Conservation (phyloP, 805 yeast genomes). For the Helenozyma rhizophorensis region DNA sequence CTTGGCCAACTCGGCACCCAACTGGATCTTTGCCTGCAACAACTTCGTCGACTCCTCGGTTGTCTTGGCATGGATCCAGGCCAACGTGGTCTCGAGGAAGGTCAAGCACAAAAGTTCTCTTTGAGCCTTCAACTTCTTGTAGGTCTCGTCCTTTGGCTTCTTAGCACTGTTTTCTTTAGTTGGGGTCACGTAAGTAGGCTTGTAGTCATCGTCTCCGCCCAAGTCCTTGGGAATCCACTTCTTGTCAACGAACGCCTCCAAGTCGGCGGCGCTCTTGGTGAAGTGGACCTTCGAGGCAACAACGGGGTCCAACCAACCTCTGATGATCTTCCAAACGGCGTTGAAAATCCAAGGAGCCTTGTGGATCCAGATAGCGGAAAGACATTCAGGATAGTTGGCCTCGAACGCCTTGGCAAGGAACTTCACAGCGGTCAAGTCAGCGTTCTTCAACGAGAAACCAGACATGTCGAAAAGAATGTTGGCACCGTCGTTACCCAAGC, state of each 20-base stretch:
- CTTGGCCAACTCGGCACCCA: constrained; percentile 50
- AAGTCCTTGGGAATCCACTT: constrained; percentile 61
- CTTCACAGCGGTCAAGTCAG: constrained; percentile 89
- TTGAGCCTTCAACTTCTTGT: constrained; percentile 42
- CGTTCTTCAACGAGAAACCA: constrained; percentile 83
- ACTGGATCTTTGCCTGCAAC: constrained; percentile 48
- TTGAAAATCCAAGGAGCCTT: constrained; percentile 97
- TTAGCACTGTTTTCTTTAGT: constrained; percentile 45
- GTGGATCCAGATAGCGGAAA: constrained; percentile 79
- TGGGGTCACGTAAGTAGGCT: constrained; percentile 63
- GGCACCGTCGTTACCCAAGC: constrained; percentile 14
- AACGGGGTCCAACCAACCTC: constrained; percentile 94
- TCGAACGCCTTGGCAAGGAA: constrained; percentile 87
- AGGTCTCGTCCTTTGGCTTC: constrained; percentile 34
- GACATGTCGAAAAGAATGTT: constrained; percentile 82
- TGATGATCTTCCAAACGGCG: constrained; percentile 90
- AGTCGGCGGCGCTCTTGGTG: constrained; percentile 65
- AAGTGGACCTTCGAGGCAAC: constrained; percentile 89
- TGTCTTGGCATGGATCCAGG: constrained; percentile 73
- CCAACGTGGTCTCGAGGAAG: constrained; percentile 61
- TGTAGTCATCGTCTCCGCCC: constrained; percentile 68
- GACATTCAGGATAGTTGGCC: constrained; percentile 93
- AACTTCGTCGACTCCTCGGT: constrained; percentile 45
- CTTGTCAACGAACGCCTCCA: constrained; percentile 56
- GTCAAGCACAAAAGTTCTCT: constrained; percentile 50